Percentiles rank a stretch among this genome's conserved stretches.
These are phyloP conservation scores for Penicillium freii DNA, from an alignment of 2,329 filamentous ascomycete genomes.

Conservation along the genomic window DNA sequence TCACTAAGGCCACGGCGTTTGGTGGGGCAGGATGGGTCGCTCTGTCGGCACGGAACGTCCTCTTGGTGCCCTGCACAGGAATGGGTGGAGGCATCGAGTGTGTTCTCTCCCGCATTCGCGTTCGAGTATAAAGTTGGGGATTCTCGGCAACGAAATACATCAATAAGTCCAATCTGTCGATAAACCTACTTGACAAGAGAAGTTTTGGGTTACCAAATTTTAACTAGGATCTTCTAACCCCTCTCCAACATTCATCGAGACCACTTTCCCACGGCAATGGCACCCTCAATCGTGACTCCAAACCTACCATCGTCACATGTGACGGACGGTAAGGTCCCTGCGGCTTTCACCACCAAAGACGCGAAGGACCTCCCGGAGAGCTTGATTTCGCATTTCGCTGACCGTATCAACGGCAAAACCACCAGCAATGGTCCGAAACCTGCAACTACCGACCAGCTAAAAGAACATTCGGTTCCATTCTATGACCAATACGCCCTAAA, in stretches of 20 bases:
- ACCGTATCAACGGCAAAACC: background rate
- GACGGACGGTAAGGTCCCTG: background rate
- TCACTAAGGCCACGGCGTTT: background rate
- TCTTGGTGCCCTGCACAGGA: background rate
- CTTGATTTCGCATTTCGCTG: background rate
- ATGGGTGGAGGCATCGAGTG: too few relatives aligned
- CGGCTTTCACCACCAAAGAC: background rate
- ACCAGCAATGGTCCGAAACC: background rate
- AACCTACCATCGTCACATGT: background rate
- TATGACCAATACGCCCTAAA: conserved; percentile 22
- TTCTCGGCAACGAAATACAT: background rate
- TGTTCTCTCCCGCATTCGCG: background rate
- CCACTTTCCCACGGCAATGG: background rate
- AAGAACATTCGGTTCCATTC: background rate
- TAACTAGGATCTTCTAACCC: background rate
- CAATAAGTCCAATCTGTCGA: background rate
- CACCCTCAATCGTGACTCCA: background rate
- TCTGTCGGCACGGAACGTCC: background rate
- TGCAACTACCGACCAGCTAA: background rate
- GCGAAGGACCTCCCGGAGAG: background rate
- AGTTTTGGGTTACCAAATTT: background rate
- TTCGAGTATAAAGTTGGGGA: background rate
- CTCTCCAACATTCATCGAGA: background rate
- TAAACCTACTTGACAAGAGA: background rate
- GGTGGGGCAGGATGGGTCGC: background rate